Evolutionary conservation across 768 basidiomycete species (phyloP).

Genomic region (Phaffia tasmanica): DNA sequence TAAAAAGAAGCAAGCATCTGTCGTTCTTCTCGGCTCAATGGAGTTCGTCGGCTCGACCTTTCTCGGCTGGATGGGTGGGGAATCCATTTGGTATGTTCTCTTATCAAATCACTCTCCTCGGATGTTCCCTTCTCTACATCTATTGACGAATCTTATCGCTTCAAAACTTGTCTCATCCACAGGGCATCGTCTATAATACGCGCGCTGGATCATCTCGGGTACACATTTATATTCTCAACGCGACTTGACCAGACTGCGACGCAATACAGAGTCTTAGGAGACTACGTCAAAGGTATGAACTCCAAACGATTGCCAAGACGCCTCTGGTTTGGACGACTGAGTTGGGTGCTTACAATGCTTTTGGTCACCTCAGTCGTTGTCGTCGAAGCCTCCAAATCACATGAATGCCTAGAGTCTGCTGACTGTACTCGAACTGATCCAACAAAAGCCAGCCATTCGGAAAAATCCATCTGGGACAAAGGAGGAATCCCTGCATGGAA

Average conservation of each 20-base stretch:
- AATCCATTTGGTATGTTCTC: slow-evolving; percentile 4
- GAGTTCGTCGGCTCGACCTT: slow-evolving; percentile 6
- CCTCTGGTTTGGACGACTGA: not conserved
- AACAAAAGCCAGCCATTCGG: not conserved
- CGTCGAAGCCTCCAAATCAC: not conserved
- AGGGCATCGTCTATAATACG: not conserved
- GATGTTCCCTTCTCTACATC: not conserved
- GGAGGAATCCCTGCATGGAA: slow-evolving; percentile 19
- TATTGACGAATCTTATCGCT: not conserved
- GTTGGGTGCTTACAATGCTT: not conserved
- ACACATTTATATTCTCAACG: not conserved
- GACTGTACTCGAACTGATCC: not conserved
- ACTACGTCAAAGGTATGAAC: slow-evolving; percentile 11
- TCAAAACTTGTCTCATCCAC: not conserved
- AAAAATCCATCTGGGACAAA: not conserved
- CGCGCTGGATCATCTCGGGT: not conserved
- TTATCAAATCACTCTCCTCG: too few relatives aligned
- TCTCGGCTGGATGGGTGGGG: slow-evolving; percentile 9
- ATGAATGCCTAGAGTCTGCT: slow-evolving; percentile 3
- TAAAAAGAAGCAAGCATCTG: not conserved
- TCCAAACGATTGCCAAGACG: too few relatives aligned
- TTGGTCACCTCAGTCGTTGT: slow-evolving; percentile 3
- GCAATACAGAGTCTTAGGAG: slow-evolving; percentile 12
- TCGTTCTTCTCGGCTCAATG: not conserved
- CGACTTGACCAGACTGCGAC: slow-evolving; percentile 2